Evolutionary conservation across 140 eudicot species (phyloP), one percentile per base, ranked within the genome.

Genomic region (Oenanthe javanica): DNA sequence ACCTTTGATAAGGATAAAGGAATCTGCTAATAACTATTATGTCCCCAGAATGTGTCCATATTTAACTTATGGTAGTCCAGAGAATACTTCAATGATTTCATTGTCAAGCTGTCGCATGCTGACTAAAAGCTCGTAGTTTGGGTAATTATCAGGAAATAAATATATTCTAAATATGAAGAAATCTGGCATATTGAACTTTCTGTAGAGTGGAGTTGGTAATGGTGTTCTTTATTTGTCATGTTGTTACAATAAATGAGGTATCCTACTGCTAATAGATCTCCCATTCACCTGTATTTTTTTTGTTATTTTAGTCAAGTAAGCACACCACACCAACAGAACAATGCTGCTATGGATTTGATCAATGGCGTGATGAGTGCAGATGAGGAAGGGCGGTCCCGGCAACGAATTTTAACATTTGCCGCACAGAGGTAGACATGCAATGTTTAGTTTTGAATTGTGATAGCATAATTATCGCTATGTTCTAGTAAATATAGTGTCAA

Each of bases 341-440:
- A 80, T 86, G 95, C 90, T 88, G 92, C 92, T 64, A 89, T 90
- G 93, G 92, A 88, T 78, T 90, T 94, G 85, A 92, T 94, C 45
- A 88, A 90, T 55, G 89, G 90, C 69, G 88, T 94, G 79, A 81
- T 89, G 7, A 89, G 91, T 61, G 87, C 90, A 78, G 96, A 92
- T 81, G 97, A 90, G 84, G 97, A 94, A 80, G 97, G 94, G 71
- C 85, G 90, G 42, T 87, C 97, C 73, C 94, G 96, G 79, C 97
- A 94, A 83, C 88, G 93, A 79, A 87, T 90, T 86, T 95, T 94
- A 61, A 88, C 90, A 69, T 92, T 82, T 87, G 97, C 98, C 80
- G 98, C 98, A 31, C 85, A 81, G 91, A 92, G 96, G 97, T 94
- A 81, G 42, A 13, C 78, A 4, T 82, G 54, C 38, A 48, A 74